Base-by-base conservation (phyloP, 768 basidiomycete species). In the Lactarius sp. region DNA sequence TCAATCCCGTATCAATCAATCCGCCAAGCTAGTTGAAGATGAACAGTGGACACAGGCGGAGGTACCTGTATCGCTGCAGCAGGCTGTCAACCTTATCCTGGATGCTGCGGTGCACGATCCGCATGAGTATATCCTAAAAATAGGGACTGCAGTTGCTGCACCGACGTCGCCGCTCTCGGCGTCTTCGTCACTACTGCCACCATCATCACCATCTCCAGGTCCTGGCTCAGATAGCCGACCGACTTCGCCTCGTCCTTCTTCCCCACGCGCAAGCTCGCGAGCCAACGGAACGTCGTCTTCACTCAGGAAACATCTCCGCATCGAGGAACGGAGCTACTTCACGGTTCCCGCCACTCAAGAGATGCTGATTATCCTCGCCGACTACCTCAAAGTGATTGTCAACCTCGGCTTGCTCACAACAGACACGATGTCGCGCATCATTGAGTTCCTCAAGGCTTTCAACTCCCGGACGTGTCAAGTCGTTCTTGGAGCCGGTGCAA, bases 401-500 rank as follows among this genome's bases (percentile, higher is more conserved):
- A 98, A 96, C 72, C 77, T 98, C 65, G 82, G 89, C 41, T 83
- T 91, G 74, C 80, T 99, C 56, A 94, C 92, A 53, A 97, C 91
- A 62, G 96, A 99, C 71, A 86, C 88, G n/a, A 96, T 98, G 92
- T 85, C 86, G 65, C 85, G 92, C 41, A 81, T 95, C 31, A 92
- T 98, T 67, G 97, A 99, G 74, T 95, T 95, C 72, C 78, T 99
- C 64, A 98, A 98, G 76, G 88, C 94, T 33, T 98, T 96, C 79
- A 99, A 99, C 74, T 98, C 96, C 36, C 80, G 97, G 69, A 96
- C 94, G 2, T 99, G 97, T 75, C 97, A 98, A 73, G 95, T 98
- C 51, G 97, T 99, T 0, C 80, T 99, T 9, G 97, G 97, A 3
- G 97, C 97, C 9, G 97, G 97, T 14, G 97, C 97, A n/a, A 98